These are phyloP conservation scores for Xylaria palmicola DNA, from an alignment of 495 filamentous ascomycete genomes.

Conservation along the genomic window DNA sequence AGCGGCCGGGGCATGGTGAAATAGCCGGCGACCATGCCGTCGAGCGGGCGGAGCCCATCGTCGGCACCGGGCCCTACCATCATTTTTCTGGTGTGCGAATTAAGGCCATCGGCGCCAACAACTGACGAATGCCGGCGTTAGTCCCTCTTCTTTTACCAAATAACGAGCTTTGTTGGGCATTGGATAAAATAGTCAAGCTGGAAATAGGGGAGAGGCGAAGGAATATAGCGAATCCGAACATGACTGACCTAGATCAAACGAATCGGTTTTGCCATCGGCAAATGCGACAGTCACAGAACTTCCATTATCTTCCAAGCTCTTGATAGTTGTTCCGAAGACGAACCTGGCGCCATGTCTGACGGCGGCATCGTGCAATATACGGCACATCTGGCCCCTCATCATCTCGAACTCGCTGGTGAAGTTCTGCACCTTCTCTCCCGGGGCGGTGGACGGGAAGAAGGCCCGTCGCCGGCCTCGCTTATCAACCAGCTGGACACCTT, in stretches of 20 bases:
- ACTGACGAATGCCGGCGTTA: constrained; percentile 16
- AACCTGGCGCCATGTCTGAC: constrained; percentile 41
- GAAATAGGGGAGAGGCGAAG: background rate
- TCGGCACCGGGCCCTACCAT: constrained; percentile 31
- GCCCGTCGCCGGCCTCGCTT: constrained; percentile 39
- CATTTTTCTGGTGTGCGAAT: constrained; percentile 44
- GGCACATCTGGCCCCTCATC: constrained; percentile 48
- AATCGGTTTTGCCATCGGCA: constrained; percentile 29
- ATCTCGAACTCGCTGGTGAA: constrained; percentile 57
- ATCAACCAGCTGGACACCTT: constrained; percentile 46
- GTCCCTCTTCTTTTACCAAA: background rate
- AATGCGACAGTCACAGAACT: constrained; percentile 39
- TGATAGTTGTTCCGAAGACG: constrained; percentile 40
- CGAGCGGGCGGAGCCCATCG: constrained; percentile 29
- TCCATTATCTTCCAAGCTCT: constrained; percentile 27
- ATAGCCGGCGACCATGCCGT: constrained; percentile 31
- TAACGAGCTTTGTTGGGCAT: background rate
- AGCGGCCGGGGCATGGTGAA: constrained; percentile 40
- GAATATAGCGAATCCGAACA: background rate
- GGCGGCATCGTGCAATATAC: constrained; percentile 44
- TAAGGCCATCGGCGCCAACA: constrained; percentile 49
- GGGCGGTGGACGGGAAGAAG: constrained; percentile 36
- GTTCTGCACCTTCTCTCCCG: constrained; percentile 42
- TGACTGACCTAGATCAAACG: constrained; percentile 39
- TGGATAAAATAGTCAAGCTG: background rate